Evolutionary conservation across 2,329 filamentous ascomycete species (phyloP).

Genomic region (Colletotrichum scovillei): DNA sequence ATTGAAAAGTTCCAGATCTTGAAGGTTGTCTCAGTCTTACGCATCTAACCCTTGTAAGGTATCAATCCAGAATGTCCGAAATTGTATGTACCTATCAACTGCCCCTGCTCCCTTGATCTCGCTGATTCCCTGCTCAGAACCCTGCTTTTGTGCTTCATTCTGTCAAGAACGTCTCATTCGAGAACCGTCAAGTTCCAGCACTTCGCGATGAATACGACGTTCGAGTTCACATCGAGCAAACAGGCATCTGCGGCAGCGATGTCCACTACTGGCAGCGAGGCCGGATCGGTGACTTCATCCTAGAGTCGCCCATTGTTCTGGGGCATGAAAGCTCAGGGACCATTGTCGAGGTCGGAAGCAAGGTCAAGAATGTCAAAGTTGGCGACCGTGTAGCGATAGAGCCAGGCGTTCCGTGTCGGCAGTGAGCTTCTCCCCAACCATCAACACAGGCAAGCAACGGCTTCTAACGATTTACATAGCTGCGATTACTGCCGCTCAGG

Average conservation of each 20-base stretch:
- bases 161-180: conserved; percentile 56
- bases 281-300: conserved; percentile 57
- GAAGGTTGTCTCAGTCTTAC: not conserved
- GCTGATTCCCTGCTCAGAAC: conserved; percentile 45
- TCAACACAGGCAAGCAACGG: not conserved
- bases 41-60: not conserved
- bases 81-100: not conserved
- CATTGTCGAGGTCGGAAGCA: conserved; percentile 52
- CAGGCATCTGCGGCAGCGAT: conserved; percentile 60
- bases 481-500: conserved; percentile 56
- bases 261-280: conserved; percentile 60
- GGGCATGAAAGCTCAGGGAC: conserved; percentile 59
- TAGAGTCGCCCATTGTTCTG: conserved; percentile 56
- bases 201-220: conserved; percentile 55
- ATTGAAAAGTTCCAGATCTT: not conserved
- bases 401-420: conserved; percentile 56
- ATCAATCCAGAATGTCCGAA: conserved; percentile 14
- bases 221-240: conserved; percentile 56
- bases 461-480: conserved; percentile 37
- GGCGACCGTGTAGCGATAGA: conserved; percentile 61
- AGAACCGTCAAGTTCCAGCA: conserved; percentile 53
- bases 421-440: not conserved
- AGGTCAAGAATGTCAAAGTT: conserved; percentile 53
- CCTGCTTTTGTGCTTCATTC: conserved; percentile 59
- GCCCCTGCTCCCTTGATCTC: not conserved